Evolutionary conservation across 805 yeast species (phyloP), one percentile per base, ranked within the genome.

Genomic region (Maudiozyma pseudohumilis): DNA sequence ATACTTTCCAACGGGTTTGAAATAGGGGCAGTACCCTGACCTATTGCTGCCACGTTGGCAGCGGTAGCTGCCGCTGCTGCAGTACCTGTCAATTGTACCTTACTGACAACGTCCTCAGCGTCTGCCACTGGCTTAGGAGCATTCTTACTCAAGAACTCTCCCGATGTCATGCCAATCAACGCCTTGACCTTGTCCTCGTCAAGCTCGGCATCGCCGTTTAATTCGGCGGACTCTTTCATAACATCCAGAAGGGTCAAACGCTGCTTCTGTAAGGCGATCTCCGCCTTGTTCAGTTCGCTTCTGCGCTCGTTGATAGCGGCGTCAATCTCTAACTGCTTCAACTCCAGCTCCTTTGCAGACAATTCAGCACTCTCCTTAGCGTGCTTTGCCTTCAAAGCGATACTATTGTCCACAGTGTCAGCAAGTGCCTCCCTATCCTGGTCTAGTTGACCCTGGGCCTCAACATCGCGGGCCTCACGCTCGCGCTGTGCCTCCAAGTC

Each of bases 141-240:
- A 4, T 23, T 16, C 19, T 34, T 39, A 1, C 45, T 45, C n/a
- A 58, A 40, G 33, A 46, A 51, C 24, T 57, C 62, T 11, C 48
- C 52, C 5, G 60, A 50, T 6, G 59, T 44, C 46, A 50, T 52
- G 26, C 62, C 62, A 32, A 59, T 46, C 28, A 55, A 43, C 7
- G 52, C 43, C 36, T 57, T 59, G 8, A 57, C 53, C 35, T 50
- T 57, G 11, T 47, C 53, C 32, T 56, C 61, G 33, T 55, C 61
- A 23, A 59, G 41, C 32, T 48, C 41, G 12, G 46, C 49, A 23
- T 52, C 59, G 29, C 60, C 60, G 17, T 48, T 48, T n/a, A 56
- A 58, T 47, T 66, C 70, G 10, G 70, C 60, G 35, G 65, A 56
- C 29, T 59, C 49, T 43, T 57, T 59, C 58, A 66, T 69, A 29